These are phyloP conservation scores for Zymoseptoria passerinii DNA, from an alignment of 2,329 filamentous ascomycete species.

Conservation along the genomic window DNA sequence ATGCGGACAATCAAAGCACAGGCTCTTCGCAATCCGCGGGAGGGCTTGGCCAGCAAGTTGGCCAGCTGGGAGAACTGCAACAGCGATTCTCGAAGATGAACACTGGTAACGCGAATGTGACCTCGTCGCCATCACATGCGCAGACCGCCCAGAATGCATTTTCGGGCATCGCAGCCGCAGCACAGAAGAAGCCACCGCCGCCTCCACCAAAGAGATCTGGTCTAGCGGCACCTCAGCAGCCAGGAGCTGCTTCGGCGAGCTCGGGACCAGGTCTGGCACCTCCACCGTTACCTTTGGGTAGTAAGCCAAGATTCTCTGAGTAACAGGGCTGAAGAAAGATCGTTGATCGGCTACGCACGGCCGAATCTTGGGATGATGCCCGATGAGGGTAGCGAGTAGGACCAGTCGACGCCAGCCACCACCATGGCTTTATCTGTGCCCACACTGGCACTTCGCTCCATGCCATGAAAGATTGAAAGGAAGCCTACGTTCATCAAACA, in stretches of 20 bases:
- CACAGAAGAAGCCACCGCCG: conserved; percentile 46
- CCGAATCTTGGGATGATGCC: neutral
- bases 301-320: conserved; percentile 42
- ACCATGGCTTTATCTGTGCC: neutral
- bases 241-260: conserved; percentile 5
- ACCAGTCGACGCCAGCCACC: neutral
- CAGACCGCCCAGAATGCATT: conserved; percentile 18
- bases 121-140: conserved; percentile 2
- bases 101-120: conserved; percentile 22
- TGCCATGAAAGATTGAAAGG: neutral
- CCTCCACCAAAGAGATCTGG: conserved; percentile 52
- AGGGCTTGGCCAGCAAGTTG: conserved; percentile 33
- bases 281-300: conserved; percentile 50
- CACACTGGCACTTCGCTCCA: too few species aligned
- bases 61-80: conserved; percentile 53
- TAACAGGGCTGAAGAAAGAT: neutral
- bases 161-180: conserved; percentile 22
- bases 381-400: neutral
- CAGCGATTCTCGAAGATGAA: conserved; percentile 52
- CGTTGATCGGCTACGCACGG: neutral
- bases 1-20: neutral
- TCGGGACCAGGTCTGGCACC: conserved; percentile 32
- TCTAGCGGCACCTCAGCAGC: conserved; percentile 28
- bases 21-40: conserved; percentile 5
- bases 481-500: too few species aligned